Evolutionary conservation across 768 basidiomycete genomes (phyloP).

Genomic region (Suillus americanus): DNA sequence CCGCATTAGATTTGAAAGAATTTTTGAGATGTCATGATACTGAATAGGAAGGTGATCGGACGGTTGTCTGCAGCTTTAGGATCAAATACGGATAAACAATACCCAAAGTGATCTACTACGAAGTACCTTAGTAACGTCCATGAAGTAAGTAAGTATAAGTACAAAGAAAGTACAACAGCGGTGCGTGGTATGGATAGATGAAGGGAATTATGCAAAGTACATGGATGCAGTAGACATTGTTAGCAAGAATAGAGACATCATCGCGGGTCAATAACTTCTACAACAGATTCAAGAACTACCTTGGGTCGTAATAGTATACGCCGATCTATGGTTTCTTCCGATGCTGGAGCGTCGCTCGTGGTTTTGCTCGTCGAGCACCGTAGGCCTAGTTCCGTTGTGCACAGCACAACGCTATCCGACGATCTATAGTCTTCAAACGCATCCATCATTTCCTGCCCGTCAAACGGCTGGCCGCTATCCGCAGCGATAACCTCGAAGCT

Average conservation of each 20-base stretch:
- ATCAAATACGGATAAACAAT: slow-evolving; percentile 11
- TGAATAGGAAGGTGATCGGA: background rate
- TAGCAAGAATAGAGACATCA: slow-evolving; percentile 10
- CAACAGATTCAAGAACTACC: slow-evolving; percentile 73
- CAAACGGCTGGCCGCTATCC: slow-evolving; percentile 52
- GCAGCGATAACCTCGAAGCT: slow-evolving; percentile 69
- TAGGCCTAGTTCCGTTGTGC: slow-evolving; percentile 72
- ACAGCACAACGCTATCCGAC: slow-evolving; percentile 54
- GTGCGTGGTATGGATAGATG: background rate
- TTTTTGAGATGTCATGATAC: background rate
- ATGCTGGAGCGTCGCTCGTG: slow-evolving; percentile 24
- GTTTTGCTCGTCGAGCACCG: slow-evolving; percentile 56
- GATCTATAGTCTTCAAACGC: slow-evolving; percentile 61
- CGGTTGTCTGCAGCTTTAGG: slow-evolving; percentile 1
- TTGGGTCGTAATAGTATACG: slow-evolving; percentile 69
- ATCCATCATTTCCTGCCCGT: slow-evolving; percentile 54
- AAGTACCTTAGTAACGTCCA: slow-evolving; percentile 8
- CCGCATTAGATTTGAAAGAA: background rate
- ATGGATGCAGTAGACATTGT: background rate
- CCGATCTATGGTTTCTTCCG: slow-evolving; percentile 50
- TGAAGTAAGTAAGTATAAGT: slow-evolving; percentile 16
- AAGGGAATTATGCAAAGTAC: background rate
- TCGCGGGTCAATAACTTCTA: slow-evolving; percentile 45
- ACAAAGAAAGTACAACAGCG: slow-evolving; percentile 16
- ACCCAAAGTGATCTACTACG: background rate